A percentile compares a stretch with the other conserved stretches of the same genome.
Evolutionary conservation across 352 stramenopile species (phyloP).

Genomic region (Pythium monospermum): DNA sequence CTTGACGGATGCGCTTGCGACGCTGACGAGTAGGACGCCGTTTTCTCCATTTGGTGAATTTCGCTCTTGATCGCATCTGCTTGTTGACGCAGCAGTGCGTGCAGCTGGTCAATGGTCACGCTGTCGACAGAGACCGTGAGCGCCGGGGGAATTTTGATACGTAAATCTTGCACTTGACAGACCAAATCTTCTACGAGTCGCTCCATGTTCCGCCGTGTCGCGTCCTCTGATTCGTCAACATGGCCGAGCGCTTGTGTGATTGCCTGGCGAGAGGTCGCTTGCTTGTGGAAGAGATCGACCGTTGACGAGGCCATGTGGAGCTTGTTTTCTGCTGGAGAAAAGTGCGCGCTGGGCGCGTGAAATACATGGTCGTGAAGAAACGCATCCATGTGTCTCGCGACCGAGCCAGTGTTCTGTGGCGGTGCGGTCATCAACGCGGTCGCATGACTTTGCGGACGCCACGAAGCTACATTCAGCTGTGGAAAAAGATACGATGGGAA

Average conservation of each 20-base stretch:
- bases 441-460: not conserved
- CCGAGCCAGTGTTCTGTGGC: not conserved
- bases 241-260: not conserved
- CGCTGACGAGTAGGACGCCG: too few species aligned
- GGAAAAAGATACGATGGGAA: conserved; percentile 31
- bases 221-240: conserved; percentile 3
- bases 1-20: not conserved
- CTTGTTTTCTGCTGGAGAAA: too few species aligned
- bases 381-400: not conserved
- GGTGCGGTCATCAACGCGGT: not conserved
- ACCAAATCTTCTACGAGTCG: conserved; percentile 25
- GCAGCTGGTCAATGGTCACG: conserved; percentile 21
- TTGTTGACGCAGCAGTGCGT: conserved; percentile 9
- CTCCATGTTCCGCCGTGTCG: conserved; percentile 17
- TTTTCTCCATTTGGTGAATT: conserved; percentile 8
- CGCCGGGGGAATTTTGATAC: conserved; percentile 14
- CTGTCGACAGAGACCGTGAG: conserved; percentile 14
- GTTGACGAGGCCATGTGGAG: not conserved
- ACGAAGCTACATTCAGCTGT: conserved; percentile 11
- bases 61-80: conserved; percentile 8
- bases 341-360: conserved; percentile 1
- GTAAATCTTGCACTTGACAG: conserved; percentile 22
- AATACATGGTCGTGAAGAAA: conserved; percentile 14
- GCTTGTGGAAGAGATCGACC: conserved; percentile 1
- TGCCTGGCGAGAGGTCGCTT: conserved; percentile 1